phyloP scores from a whole-genome alignment of 768 basidiomycete genomes.

The Phlegmacium glaucopus region DNA sequence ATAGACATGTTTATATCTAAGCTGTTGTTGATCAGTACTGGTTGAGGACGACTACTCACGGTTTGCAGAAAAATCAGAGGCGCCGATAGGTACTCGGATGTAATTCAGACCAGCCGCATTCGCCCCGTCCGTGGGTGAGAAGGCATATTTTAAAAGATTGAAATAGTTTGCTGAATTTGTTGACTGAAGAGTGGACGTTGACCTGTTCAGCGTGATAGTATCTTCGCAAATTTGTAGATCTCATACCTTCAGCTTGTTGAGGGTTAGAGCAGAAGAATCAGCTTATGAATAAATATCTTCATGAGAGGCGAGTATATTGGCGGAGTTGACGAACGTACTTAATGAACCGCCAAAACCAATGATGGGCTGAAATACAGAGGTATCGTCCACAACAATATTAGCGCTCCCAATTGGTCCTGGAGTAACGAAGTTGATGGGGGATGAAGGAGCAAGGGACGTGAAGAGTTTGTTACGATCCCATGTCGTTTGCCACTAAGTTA shows the following conservation, averaged over 20 bases:
- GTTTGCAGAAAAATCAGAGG: constrained; percentile 66
- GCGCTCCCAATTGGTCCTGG: constrained; percentile 56
- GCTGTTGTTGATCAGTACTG: constrained; percentile 3
- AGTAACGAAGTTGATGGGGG: constrained; percentile 55
- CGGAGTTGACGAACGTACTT: constrained; percentile 36
- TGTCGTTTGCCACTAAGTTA: constrained; percentile 54
- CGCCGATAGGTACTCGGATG: constrained; percentile 67
- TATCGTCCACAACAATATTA: constrained; percentile 61
- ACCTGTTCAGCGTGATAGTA: not conserved
- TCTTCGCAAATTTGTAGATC: not conserved
- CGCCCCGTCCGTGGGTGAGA: constrained; percentile 57
- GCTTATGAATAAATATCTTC: constrained; percentile 34
- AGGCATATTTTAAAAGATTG: constrained; percentile 54
- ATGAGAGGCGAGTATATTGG: not conserved
- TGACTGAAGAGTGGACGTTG: constrained; percentile 28
- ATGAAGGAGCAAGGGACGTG: constrained; percentile 41
- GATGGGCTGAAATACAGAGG: constrained; percentile 54
- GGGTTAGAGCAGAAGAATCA: constrained; percentile 62
- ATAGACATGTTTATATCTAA: not conserved
- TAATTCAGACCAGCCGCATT: constrained; percentile 67
- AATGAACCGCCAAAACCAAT: constrained; percentile 65
- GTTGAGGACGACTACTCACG: constrained; percentile 31
- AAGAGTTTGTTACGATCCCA: constrained; percentile 52
- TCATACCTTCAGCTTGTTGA: constrained; percentile 63
- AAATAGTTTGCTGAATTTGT: constrained; percentile 58